Base-by-base conservation (phyloP, 2,329 filamentous ascomycete species). In the Teratosphaeriaceae sp. region DNA sequence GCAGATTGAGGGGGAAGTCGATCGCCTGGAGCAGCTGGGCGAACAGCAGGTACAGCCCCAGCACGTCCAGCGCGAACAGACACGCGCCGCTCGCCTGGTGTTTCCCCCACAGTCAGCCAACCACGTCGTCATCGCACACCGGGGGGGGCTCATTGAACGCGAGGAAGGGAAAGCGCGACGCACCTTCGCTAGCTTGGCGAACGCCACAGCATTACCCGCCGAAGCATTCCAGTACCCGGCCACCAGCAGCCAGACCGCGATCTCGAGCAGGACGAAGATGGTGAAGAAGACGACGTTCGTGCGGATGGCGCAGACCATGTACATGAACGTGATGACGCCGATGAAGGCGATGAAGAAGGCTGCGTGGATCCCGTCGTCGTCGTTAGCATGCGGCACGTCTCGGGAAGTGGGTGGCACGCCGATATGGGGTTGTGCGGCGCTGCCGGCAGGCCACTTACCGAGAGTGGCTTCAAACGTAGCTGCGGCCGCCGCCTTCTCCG, bases 211-310 rank as follows among this genome's bases (percentile, higher is more conserved):
- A 24, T 60, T 60, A 16, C 66, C 68, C n/a, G 65, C 51, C 3
- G 78, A 78, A 7, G 72, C 54, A 15, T 75, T 61, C 71, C 76
- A 83, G 62, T 79, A 84, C 0, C 73, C 72, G 2, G 70, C 79
- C 0, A 80, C 72, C 24, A 87, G 68, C 19, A 80, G 65, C 11
- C 63, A 59, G 56, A 88, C 85, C 2, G 72, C 67, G 12, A 79
- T 56, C 15, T 75, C 61, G 13, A 88, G 72, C 1, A 69, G 69
- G 46, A 80, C 56, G 68, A 88, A 88, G 62, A 88, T 83, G 42
- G 79, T 51, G 51, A 84, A 75, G 63, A 87, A 85, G 60, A 79
- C 72, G 8, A 85, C 43, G 60, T 88, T 88, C 22, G 82, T 88
- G 37, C 84, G 78, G 15, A 87, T 66, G 1, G 83, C 74, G 64